phyloP scores from a whole-genome alignment of 768 basidiomycete genomes.

The Trametes meyenii region DNA sequence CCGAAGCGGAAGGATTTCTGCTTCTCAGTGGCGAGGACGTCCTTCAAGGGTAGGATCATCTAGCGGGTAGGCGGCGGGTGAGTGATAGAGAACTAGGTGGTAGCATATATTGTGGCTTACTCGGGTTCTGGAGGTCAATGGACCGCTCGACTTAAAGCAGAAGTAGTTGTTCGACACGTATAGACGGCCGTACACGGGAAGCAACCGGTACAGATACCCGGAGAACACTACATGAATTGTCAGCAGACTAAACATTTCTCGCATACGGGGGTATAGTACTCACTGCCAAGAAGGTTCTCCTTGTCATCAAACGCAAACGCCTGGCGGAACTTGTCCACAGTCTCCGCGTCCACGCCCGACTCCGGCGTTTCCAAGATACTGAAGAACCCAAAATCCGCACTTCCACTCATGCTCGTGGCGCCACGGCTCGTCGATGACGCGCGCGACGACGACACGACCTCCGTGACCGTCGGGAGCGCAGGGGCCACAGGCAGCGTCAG shows the following conservation, averaged over 20 bases:
- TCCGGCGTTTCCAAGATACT: slow-evolving; percentile 82
- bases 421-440: slow-evolving; percentile 29
- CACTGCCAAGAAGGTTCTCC: slow-evolving; percentile 87
- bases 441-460: slow-evolving; percentile 60
- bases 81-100: too few relatives aligned
- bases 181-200: slow-evolving; percentile 88
- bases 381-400: slow-evolving; percentile 64
- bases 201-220: slow-evolving; percentile 84
- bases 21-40: slow-evolving; percentile 82
- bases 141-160: slow-evolving; percentile 91
- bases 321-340: slow-evolving; percentile 72
- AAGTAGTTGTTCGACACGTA: slow-evolving; percentile 92
- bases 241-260: not conserved
- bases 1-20: slow-evolving; percentile 89
- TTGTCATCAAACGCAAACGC: slow-evolving; percentile 89
- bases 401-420: slow-evolving; percentile 27
- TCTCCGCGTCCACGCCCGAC: slow-evolving; percentile 59
- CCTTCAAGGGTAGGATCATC: slow-evolving; percentile 95
- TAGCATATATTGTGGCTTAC: slow-evolving; percentile 46
- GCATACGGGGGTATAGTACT: slow-evolving; percentile 38
- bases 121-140: slow-evolving; percentile 77
- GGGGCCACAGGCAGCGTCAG: slow-evolving; percentile 29
- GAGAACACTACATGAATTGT: slow-evolving; percentile 66
- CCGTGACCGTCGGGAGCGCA: slow-evolving; percentile 49
- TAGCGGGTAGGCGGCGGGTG: slow-evolving; percentile 34